Percentiles rank a stretch among this genome's conserved stretches.
Conservation (phyloP, 225 moss, liverwort and hornwort genomes). For the Antitrichia curtipendula region DNA sequence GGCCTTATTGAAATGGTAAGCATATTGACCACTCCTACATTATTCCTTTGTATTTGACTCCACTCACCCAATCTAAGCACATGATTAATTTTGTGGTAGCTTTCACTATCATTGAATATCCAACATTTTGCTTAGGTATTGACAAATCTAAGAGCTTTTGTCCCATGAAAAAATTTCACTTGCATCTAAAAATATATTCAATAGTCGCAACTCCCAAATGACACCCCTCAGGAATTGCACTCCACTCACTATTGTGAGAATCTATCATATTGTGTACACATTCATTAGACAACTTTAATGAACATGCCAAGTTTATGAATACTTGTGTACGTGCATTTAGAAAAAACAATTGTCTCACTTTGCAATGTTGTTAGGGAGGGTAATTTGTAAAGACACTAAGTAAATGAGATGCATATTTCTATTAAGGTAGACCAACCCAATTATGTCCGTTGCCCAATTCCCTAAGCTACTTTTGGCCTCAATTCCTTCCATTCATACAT, state of each 20-base stretch:
- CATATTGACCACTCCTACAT: background rate
- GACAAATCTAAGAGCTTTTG: background rate
- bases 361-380: background rate
- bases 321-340: too few species aligned
- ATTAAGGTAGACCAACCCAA: too few species aligned
- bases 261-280: background rate
- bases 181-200: background rate
- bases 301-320: background rate
- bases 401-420: background rate
- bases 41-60: background rate
- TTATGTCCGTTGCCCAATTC: too few species aligned
- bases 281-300: background rate
- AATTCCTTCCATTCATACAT: too few species aligned
- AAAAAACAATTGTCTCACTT: background rate
- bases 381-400: background rate
- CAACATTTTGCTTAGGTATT: background rate
- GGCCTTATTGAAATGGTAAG: conserved; percentile 79
- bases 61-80: background rate
- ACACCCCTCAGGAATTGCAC: background rate
- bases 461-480: too few species aligned
- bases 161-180: background rate
- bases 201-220: background rate
- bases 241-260: background rate
- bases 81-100: background rate
- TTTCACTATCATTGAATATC: background rate